Evolutionary conservation across 2,329 filamentous ascomycete species (phyloP).

Genomic region (Colletotrichum graminicola): DNA sequence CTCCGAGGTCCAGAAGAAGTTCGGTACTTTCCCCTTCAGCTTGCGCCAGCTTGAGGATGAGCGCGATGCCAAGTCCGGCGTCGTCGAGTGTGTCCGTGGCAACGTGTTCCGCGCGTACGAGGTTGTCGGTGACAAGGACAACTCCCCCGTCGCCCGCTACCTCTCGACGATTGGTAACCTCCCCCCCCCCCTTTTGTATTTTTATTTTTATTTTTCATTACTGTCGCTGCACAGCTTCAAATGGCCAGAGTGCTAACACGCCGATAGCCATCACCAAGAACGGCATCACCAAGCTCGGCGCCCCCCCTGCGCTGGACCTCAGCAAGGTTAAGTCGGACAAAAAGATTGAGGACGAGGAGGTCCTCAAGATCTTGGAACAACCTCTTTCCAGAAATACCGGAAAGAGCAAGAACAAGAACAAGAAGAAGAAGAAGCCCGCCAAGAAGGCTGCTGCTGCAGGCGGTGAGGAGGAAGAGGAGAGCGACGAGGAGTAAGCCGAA

Average conservation of each 20-base stretch:
- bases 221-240: not conserved
- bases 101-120: slow-evolving; percentile 97
- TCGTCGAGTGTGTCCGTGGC: slow-evolving; percentile 94
- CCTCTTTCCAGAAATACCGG: slow-evolving; percentile 89
- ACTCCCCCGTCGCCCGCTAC: slow-evolving; percentile 83
- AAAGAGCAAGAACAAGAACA: slow-evolving; percentile 93
- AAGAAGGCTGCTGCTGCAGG: slow-evolving; percentile 57
- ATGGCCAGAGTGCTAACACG: slow-evolving; percentile 22
- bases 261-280: slow-evolving; percentile 93
- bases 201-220: not conserved
- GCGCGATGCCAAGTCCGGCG: slow-evolving; percentile 93
- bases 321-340: slow-evolving; percentile 93
- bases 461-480: slow-evolving; percentile 49
- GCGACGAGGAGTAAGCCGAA: slow-evolving; percentile 52
- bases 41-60: slow-evolving; percentile 97
- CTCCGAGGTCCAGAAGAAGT: slow-evolving; percentile 96
- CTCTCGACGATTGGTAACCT: slow-evolving; percentile 91
- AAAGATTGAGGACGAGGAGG: slow-evolving; percentile 96
- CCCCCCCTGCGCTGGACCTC: slow-evolving; percentile 80
- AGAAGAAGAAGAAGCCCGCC: slow-evolving; percentile 76
- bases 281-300: slow-evolving; percentile 87
- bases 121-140: slow-evolving; percentile 93
- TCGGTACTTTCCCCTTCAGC: slow-evolving; percentile 97
- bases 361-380: slow-evolving; percentile 93
- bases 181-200: slow-evolving; percentile 51